Percentiles rank a stretch among this genome's conserved stretches.
Conservation (phyloP, 768 basidiomycete genomes). For the Russula abietina region DNA sequence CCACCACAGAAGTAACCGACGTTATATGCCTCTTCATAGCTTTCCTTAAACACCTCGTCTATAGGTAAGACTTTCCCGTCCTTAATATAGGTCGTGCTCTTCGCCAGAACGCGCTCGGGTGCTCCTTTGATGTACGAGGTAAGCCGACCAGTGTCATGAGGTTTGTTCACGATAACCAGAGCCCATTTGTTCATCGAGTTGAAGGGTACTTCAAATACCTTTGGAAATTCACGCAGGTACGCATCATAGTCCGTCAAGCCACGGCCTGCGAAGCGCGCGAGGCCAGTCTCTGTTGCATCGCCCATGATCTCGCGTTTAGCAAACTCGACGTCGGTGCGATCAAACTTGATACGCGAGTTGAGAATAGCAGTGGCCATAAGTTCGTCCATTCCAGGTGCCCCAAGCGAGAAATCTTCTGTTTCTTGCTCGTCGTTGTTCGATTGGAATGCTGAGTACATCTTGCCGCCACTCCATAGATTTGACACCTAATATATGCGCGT, state of each 20-base stretch:
- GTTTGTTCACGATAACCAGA: constrained; percentile 57
- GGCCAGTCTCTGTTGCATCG: constrained; percentile 71
- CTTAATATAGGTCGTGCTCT: constrained; percentile 55
- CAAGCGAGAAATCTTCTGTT: constrained; percentile 44
- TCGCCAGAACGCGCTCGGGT: constrained; percentile 60
- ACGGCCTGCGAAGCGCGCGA: constrained; percentile 60
- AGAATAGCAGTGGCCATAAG: constrained; percentile 59
- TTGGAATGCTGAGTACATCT: constrained; percentile 60
- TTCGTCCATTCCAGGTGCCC: constrained; percentile 55
- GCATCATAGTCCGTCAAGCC: constrained; percentile 49
- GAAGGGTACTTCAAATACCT: constrained; percentile 71
- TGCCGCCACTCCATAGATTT: constrained; percentile 57
- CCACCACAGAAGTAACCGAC: constrained; percentile 32
- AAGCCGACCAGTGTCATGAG: constrained; percentile 43
- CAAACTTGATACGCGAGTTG: constrained; percentile 67
- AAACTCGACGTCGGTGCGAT: constrained; percentile 56
- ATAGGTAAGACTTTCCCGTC: constrained; percentile 45
- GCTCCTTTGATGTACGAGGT: constrained; percentile 63
- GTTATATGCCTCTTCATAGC: constrained; percentile 57
- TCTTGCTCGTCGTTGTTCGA: constrained; percentile 63
- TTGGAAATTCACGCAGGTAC: constrained; percentile 44
- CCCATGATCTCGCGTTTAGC: constrained; percentile 57
- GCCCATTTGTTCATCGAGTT: constrained; percentile 74
- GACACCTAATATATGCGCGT: constrained; percentile 38
- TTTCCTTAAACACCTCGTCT: constrained; percentile 47